Evolutionary conservation across 2,329 filamentous ascomycete genomes (phyloP).

Genomic region (Aspergillus sp.): DNA sequence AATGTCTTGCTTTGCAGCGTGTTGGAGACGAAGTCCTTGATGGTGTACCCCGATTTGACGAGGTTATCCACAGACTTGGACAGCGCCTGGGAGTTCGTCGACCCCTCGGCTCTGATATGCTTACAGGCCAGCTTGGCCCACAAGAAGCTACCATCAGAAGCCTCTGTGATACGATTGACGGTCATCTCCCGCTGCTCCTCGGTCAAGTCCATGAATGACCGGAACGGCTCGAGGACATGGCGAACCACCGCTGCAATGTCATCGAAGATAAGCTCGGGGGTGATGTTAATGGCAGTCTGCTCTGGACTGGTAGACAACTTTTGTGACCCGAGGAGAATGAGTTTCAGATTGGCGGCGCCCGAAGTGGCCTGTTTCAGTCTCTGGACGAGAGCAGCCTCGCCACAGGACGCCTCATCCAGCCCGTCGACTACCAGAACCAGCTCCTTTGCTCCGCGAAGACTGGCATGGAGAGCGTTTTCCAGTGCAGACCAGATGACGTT

Average conservation of each 20-base stretch:
- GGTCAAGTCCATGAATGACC: conserved; percentile 22
- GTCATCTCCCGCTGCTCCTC: conserved; percentile 33
- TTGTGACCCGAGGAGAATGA: conserved; percentile 31
- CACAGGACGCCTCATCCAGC: conserved; percentile 33
- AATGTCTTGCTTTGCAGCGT: conserved; percentile 23
- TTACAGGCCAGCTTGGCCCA: conserved; percentile 38
- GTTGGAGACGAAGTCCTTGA: conserved; percentile 31
- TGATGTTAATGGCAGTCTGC: conserved; percentile 25
- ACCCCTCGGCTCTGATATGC: conserved; percentile 25
- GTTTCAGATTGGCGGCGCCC: conserved; percentile 24
- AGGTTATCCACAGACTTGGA: conserved; percentile 29
- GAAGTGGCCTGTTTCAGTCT: conserved; percentile 22
- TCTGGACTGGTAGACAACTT: conserved; percentile 10
- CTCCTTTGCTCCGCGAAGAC: conserved; percentile 30
- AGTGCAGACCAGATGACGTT: conserved; percentile 35
- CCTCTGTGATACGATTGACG: conserved; percentile 31
- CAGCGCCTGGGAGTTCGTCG: conserved; percentile 19
- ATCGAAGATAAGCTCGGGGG: conserved; percentile 33
- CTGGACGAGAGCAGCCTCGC: conserved; percentile 27
- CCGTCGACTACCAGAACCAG: conserved; percentile 40
- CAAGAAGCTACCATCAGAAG: conserved; percentile 37
- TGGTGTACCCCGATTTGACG: conserved; percentile 20
- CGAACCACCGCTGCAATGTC: conserved; percentile 35
- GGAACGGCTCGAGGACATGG: conserved; percentile 21
- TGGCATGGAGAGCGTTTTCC: conserved; percentile 25